A percentile compares a stretch with the other conserved stretches of the same genome.
Evolutionary conservation across 805 yeast species (phyloP).

Genomic region (Yamadazyma philogaea): DNA sequence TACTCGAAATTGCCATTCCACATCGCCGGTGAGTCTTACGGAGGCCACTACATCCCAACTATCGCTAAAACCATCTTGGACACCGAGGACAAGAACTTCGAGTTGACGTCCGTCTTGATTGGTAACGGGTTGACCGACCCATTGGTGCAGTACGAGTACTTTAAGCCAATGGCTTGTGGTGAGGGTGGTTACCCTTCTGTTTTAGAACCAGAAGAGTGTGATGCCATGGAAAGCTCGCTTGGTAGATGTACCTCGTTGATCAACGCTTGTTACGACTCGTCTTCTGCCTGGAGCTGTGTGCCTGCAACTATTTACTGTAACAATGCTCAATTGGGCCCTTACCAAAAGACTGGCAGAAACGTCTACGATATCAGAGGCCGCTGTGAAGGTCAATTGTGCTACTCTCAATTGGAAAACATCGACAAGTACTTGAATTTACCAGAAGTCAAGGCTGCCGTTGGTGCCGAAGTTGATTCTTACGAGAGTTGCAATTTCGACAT

Average conservation of each 20-base stretch:
- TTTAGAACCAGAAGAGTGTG: slow-evolving; percentile 66
- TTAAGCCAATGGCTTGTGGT: slow-evolving; percentile 94
- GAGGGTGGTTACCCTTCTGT: slow-evolving; percentile 80
- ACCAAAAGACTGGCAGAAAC: slow-evolving; percentile 80
- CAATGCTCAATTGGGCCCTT: slow-evolving; percentile 77
- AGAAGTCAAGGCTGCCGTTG: slow-evolving; percentile 75
- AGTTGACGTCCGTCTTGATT: slow-evolving; percentile 75
- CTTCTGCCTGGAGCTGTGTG: slow-evolving; percentile 78
- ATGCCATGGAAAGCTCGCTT: slow-evolving; percentile 54
- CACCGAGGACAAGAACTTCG: slow-evolving; percentile 39
- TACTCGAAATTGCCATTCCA: slow-evolving; percentile 27
- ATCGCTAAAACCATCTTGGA: slow-evolving; percentile 42
- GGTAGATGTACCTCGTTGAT: slow-evolving; percentile 77
- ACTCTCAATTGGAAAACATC: slow-evolving; percentile 71
- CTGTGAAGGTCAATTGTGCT: slow-evolving; percentile 79
- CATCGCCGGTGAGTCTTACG: slow-evolving; percentile 45
- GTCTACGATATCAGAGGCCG: slow-evolving; percentile 82
- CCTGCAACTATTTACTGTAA: slow-evolving; percentile 92
- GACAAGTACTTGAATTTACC: slow-evolving; percentile 76
- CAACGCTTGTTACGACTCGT: slow-evolving; percentile 71
- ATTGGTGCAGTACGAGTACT: slow-evolving; percentile 69
- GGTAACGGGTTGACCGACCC: slow-evolving; percentile 95
- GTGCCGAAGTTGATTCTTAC: slow-evolving; percentile 83
- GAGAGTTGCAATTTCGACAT: slow-evolving; percentile 76
- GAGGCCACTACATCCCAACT: slow-evolving; percentile 48